Evolutionary conservation across 2,329 filamentous ascomycete genomes (phyloP), one percentile per base, ranked within the genome.

Genomic region (Diaporthe sp.): DNA sequence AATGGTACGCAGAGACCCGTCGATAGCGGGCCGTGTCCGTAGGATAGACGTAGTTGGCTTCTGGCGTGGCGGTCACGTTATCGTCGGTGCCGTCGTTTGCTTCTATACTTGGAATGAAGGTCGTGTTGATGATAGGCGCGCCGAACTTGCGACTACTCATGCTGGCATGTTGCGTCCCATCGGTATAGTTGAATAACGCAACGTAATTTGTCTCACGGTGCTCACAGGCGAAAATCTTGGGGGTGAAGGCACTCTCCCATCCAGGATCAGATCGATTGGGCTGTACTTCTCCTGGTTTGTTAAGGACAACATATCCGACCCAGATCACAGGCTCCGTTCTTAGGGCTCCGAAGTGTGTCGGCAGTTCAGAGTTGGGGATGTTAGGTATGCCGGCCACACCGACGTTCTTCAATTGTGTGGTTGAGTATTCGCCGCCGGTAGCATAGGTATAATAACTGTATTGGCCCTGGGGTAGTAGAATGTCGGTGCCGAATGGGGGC

Each of bases 301-400:
- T 81, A 28, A 78, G 74, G 8, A 78, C 77, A 0, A 80, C 77
- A 68, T 84, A 82, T 9, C 83, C 84, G 33, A 85, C 77, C 82
- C 83, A 85, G 15, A 86, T 72, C n/a, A 83, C 77, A 0, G 84
- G 84, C 72, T 85, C 84, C 1, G 81, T 82, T 22, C 81, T 77
- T 55, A 86, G 82, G 6, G 80, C 82, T 2, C 85, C 84, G 3
- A 85, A 77, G n/a, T 82, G 76, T 33, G 77, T 74, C 1, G 81
- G 83, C n/a, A 72, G 55, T 9, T 64, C 57, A 6, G 70, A 72
- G 50, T 78, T 82, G 1, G 79, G 80, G 22, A 55, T 78, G 47
- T 71, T 80, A 1, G 80, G 81, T 35, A 83, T 79, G 38, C 83
- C 85, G 15, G 81, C 83, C 3, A 77, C 42, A 4, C 75, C 71